Base-by-base conservation (phyloP, 768 basidiomycete species). In the Boletus rubescentipes region DNA sequence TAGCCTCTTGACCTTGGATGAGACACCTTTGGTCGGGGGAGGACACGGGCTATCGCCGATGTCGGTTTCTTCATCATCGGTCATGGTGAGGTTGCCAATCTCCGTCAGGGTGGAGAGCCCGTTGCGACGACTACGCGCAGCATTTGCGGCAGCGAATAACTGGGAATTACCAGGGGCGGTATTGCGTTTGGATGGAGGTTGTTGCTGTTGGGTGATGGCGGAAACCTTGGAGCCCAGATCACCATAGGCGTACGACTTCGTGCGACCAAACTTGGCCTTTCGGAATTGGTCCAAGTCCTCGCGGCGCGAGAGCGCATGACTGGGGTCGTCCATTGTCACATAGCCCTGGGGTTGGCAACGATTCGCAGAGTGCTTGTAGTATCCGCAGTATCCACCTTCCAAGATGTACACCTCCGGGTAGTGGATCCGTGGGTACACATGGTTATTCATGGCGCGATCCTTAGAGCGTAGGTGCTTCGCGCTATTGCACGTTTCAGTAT, bases 391-490 rank as follows among this genome's bases (percentile, higher is more conserved):
- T 12, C 97, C 97, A 35, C 97, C 97, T 73, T 97, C 92, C 9
- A 99, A 83, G 61, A 99, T 83, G 74, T 98, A 99, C 16, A 98
- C 83, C 73, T 99, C 97, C 0, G 97, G 97, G 67, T 92, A 99
- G 71, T 91, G 89, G 38, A 98, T 86, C 67, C 82, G 89, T 5
- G 97, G 97, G 69, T 99, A 99, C 18, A 84, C 71, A 54, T 90
- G 87, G 58, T 89, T 86, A 72, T 98, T 98, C 76, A 89, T 73
- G 1, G 87, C 82, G 43, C 97, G 87, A 67, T 99, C 97, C 68
- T 84, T 88, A 30, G 90, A 87, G 51, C 97, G 88, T 26, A 98
- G 77, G 67, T 95, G 88, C 72, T 96, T 97, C 21, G 97, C 97
- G 66, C 94, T 98, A 59, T 21, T 12, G 41, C 31, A 46, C 12